phyloP scores from a whole-genome alignment of 805 yeast species.

The Kluyveromyces nonfermentans region DNA sequence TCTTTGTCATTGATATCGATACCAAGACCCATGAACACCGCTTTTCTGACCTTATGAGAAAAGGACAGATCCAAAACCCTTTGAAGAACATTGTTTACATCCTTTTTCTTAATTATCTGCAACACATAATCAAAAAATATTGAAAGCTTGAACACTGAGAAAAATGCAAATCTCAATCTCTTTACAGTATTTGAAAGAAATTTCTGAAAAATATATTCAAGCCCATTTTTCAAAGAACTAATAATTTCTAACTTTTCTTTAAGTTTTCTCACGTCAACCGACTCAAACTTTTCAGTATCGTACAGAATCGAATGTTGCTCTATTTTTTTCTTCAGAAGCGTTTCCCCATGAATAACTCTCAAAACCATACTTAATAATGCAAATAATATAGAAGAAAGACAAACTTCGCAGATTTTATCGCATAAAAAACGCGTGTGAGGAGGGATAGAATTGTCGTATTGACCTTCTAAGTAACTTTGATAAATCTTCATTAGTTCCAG shows the following conservation, averaged over 20 bases:
- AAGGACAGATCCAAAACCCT: conserved; percentile 11
- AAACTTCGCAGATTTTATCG: conserved; percentile 21
- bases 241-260: conserved; percentile 16
- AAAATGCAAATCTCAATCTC: conserved; percentile 23
- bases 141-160: conserved; percentile 25
- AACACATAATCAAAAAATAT: conserved; percentile 24
- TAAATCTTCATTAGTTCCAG: conserved; percentile 14
- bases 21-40: conserved; percentile 19
- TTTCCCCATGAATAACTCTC: conserved; percentile 19
- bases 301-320: conserved; percentile 4
- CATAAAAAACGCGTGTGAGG: conserved; percentile 18
- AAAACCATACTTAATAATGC: conserved; percentile 19
- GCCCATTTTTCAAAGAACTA: conserved; percentile 15
- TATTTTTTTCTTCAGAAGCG: conserved; percentile 11
- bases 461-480: conserved; percentile 18
- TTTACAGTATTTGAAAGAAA: conserved; percentile 18
- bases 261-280: conserved; percentile 2
- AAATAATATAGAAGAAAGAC: conserved; percentile 20
- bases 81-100: conserved; percentile 18
- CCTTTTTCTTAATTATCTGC: conserved; percentile 23
- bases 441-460: conserved; percentile 10
- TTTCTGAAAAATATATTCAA: conserved; percentile 19
- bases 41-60: conserved; percentile 4
- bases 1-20: conserved; percentile 16
- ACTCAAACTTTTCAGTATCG: not conserved